Percentiles rank a stretch among this genome's conserved stretches.
Conservation (phyloP, 768 basidiomycete genomes). For the Tulasnella sp. region DNA sequence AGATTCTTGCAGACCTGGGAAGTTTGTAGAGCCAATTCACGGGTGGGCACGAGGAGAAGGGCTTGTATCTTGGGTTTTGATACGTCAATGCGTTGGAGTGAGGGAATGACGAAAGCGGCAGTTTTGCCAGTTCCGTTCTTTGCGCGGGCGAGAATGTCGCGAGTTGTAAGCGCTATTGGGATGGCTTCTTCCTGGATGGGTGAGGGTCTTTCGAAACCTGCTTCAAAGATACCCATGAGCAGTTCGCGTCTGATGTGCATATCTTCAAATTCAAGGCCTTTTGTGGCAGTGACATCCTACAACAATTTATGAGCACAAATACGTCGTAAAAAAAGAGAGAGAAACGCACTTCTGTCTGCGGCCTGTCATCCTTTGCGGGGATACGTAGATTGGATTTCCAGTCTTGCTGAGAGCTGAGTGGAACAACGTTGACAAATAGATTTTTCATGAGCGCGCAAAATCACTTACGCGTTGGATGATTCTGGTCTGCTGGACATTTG, state of each 20-base stretch:
- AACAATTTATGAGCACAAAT: not conserved
- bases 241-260: conserved; percentile 86
- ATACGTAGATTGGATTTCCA: conserved; percentile 74
- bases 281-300: conserved; percentile 80
- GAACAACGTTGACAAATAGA: not conserved
- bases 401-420: not conserved
- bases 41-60: conserved; percentile 92
- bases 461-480: not conserved
- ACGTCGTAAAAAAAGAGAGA: not conserved
- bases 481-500: not conserved
- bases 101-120: conserved; percentile 95
- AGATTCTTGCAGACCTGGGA: conserved; percentile 97
- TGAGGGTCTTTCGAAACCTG: conserved; percentile 90
- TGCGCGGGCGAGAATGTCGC: conserved; percentile 89
- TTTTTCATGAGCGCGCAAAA: not conserved
- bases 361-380: conserved; percentile 82
- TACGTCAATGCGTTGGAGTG: conserved; percentile 84
- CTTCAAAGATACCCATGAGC: conserved; percentile 99
- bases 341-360: conserved; percentile 65
- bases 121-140: conserved; percentile 98
- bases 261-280: conserved; percentile 92
- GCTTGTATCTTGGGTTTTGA: conserved; percentile 83
- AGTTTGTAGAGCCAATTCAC: conserved; percentile 94
- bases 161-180: conserved; percentile 81
- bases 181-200: conserved; percentile 99